A percentile compares a stretch with the other conserved stretches of the same genome.
Conservation (phyloP, 805 yeast genomes). For the Pichia insulana region DNA sequence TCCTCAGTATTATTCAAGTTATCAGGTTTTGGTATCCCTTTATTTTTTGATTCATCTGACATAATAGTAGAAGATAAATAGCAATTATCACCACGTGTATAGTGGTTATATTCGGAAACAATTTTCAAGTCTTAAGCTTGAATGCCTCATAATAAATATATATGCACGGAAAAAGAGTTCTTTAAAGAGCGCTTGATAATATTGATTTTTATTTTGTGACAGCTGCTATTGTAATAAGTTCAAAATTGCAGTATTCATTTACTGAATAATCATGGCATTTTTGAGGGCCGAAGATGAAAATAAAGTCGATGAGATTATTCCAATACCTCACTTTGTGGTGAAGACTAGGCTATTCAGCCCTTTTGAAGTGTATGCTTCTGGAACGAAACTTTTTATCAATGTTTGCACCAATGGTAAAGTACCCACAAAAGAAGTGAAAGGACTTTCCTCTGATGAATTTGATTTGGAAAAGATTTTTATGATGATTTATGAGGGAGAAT, state of each 20-base stretch:
- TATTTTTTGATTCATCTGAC: too few relatives aligned
- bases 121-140: too few relatives aligned
- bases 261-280: not conserved
- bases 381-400: conserved; percentile 69
- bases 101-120: too few relatives aligned
- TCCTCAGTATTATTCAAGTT: not conserved
- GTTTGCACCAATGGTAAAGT: conserved; percentile 59
- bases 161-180: too few relatives aligned
- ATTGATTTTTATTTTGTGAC: too few relatives aligned
- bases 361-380: conserved; percentile 21
- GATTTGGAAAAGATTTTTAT: conserved; percentile 52
- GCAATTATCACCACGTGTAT: too few relatives aligned
- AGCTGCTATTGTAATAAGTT: too few relatives aligned
- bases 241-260: too few relatives aligned
- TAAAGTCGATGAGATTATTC: conserved; percentile 23
- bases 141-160: too few relatives aligned
- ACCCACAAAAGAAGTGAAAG: conserved; percentile 31
- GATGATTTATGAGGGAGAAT: conserved; percentile 56
- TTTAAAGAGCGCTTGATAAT: too few relatives aligned
- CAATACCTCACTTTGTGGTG: conserved; percentile 65
- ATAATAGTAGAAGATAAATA: too few relatives aligned
- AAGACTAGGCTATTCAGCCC: conserved; percentile 47
- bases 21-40: not conserved
- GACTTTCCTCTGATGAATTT: conserved; percentile 27
- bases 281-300: conserved; percentile 1